Percentiles rank a stretch among this genome's conserved stretches.
phyloP scores from a whole-genome alignment of 2,329 filamentous ascomycete species.

The Epichloe bromicola region DNA sequence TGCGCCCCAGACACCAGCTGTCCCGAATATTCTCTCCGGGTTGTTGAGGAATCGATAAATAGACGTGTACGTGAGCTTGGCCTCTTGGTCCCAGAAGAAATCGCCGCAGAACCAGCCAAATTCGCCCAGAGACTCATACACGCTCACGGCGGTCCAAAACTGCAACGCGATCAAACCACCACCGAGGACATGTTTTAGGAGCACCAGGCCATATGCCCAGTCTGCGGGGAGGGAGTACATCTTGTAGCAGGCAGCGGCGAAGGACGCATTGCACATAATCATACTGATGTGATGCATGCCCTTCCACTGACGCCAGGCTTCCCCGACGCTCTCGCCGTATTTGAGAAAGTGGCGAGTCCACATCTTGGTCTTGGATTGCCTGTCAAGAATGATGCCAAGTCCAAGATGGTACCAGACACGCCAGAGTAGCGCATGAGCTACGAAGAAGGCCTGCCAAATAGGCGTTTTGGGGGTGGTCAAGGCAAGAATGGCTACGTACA shows the following conservation, averaged over 20 bases:
- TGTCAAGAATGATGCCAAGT: conserved; percentile 70
- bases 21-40: conserved; percentile 83
- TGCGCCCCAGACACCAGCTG: conserved; percentile 90
- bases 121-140: conserved; percentile 90
- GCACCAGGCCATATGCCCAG: conserved; percentile 74
- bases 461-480: conserved; percentile 65
- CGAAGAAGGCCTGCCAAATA: conserved; percentile 64
- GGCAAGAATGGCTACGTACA: conserved; percentile 63
- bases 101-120: conserved; percentile 99
- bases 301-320: conserved; percentile 98
- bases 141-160: conserved; percentile 82
- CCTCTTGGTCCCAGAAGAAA: conserved; percentile 87
- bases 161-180: conserved; percentile 71
- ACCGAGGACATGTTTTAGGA: conserved; percentile 80
- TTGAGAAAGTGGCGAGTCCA: conserved; percentile 98
- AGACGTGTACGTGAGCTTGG: conserved; percentile 86
- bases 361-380: conserved; percentile 79
- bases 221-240: conserved; percentile 81
- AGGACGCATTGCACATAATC: conserved; percentile 78
- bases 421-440: conserved; percentile 69
- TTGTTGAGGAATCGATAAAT: conserved; percentile 99
- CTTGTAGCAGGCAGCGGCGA: conserved; percentile 88
- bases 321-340: conserved; percentile 80
- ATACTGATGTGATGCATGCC: conserved; percentile 88
- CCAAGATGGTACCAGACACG: conserved; percentile 86